Evolutionary conservation across 306 rosid species (phyloP), one percentile per base, ranked within the genome.

Genomic region (Heteromeles arbutifolia): DNA sequence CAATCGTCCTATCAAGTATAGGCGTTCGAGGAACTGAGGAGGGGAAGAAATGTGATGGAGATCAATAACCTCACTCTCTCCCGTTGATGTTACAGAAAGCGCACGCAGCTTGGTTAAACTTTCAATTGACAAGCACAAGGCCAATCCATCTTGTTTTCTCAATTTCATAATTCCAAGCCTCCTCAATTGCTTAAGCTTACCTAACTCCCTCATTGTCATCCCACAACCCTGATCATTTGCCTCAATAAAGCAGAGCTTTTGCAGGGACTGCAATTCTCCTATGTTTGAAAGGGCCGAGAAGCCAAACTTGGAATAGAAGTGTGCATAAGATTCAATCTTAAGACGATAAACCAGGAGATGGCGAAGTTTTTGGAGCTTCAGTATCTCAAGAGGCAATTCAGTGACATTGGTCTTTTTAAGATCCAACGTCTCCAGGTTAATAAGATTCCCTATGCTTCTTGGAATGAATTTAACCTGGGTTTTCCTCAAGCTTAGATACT

Each of bases 1-100:
- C 64, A 86, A 39, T 7, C 76, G 70, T n/a, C 89, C 89, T 53
- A 67, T 73, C 79, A 86, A 74, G 78, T 65, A 80, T 43, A 80
- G 68, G 54, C 89, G 77, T 58, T 78, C 74, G 15, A 84, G 78
- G 52, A 52, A 79, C 21, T 68, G 81, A 18, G 87, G 89, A 50
- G 87, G 89, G n/a, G 78, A 67, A 5, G 72, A 66, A 43, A 86
- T 62, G 70, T 74, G 39, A 32, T 78, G 81, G 28, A 86, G 82
- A 52, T 86, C 73, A n/a, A 86, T 70, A 13, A 67, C 43, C 65
- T 76, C 85, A 19, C 58, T 61, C 64, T 82, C 85, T 26, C 32
- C 80, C 0, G 39, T 65, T 4, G 83, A 62, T 4, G 26, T 72
- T 18, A 86, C 69, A 13, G 83, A 70, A 59, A 86, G 54, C 24